A percentile compares a stretch with the other conserved stretches of the same genome.
Evolutionary conservation across 2,329 filamentous ascomycete species (phyloP).

Genomic region (Colletotrichum brevisporum): DNA sequence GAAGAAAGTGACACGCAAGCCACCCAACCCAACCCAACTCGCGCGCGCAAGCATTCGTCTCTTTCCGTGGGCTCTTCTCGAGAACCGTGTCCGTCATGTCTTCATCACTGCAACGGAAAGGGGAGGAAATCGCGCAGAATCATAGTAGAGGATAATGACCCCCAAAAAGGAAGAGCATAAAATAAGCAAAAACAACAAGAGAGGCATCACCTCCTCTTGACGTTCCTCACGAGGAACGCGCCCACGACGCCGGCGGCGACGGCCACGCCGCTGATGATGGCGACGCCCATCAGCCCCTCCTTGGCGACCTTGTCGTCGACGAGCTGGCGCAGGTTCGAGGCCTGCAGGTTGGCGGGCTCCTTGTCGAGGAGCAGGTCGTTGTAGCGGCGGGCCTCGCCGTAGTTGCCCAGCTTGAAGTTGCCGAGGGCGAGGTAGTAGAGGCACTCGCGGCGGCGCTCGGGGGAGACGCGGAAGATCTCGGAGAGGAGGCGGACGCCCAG

Average conservation of each 20-base stretch:
- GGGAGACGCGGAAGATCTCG: conserved; percentile 95
- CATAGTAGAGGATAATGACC: too few relatives aligned
- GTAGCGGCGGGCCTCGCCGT: conserved; percentile 92
- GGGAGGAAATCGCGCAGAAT: background rate
- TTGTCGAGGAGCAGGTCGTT: conserved; percentile 93
- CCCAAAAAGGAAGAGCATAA: too few relatives aligned
- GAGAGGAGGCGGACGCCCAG: conserved; percentile 93
- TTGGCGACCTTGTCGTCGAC: conserved; percentile 97
- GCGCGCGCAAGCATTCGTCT: background rate
- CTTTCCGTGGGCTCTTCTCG: background rate
- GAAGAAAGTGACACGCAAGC: too few relatives aligned
- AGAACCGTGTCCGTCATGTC: background rate
- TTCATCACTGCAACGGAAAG: background rate
- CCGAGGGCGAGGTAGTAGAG: conserved; percentile 98
- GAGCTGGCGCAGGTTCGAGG: conserved; percentile 84
- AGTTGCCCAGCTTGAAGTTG: conserved; percentile 99
- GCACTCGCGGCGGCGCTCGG: conserved; percentile 95
- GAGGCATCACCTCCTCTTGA: conserved; percentile 67
- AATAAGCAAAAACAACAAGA: background rate
- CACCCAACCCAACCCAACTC: too few relatives aligned
- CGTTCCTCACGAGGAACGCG: conserved; percentile 85
- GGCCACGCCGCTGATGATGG: conserved; percentile 93
- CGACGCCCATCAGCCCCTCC: conserved; percentile 93
- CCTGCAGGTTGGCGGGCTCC: conserved; percentile 93
- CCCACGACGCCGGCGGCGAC: conserved; percentile 95